A percentile compares a stretch with the other conserved stretches of the same genome.
phyloP scores from a whole-genome alignment of 2,329 filamentous ascomycete species.

The Penicillium palitans region DNA sequence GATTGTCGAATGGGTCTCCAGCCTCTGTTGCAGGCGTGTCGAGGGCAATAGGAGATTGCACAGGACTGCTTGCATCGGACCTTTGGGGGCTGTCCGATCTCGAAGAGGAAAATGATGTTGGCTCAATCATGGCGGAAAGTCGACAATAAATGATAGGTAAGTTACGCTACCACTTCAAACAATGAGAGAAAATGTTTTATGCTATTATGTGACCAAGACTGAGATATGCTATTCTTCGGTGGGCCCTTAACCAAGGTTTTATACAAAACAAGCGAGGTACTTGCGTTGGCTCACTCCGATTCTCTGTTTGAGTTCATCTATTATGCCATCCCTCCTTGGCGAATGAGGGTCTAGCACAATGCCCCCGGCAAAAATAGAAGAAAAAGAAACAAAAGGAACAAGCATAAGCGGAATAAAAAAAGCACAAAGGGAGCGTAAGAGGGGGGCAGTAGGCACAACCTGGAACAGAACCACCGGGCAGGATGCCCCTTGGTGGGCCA shows the following conservation, averaged over 20 bases:
- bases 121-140: neutral
- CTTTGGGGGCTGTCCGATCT: slow-evolving; percentile 33
- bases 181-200: slow-evolving; percentile 9
- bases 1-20: slow-evolving; percentile 48
- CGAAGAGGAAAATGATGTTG: slow-evolving; percentile 13
- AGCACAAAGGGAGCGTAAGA: slow-evolving; percentile 11
- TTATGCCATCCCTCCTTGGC: slow-evolving; percentile 15
- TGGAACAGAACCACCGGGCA: slow-evolving; percentile 17
- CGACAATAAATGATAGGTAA: neutral
- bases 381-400: slow-evolving; percentile 7
- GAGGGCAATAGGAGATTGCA: slow-evolving; percentile 30
- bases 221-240: slow-evolving; percentile 8
- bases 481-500: slow-evolving; percentile 23
- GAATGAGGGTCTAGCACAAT: slow-evolving; percentile 15
- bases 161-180: neutral
- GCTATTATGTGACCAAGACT: slow-evolving; percentile 15
- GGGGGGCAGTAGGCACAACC: slow-evolving; percentile 6
- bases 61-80: slow-evolving; percentile 35
- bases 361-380: slow-evolving; percentile 23
- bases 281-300: slow-evolving; percentile 13
- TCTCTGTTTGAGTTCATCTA: slow-evolving; percentile 16
- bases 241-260: slow-evolving; percentile 16
- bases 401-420: slow-evolving; percentile 21
- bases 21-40: slow-evolving; percentile 49
- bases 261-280: slow-evolving; percentile 20